A percentile compares a stretch with the other conserved stretches of the same genome.
phyloP scores from a whole-genome alignment of 1,139 yeast genomes.

The Sugiyamaella paludigena region DNA sequence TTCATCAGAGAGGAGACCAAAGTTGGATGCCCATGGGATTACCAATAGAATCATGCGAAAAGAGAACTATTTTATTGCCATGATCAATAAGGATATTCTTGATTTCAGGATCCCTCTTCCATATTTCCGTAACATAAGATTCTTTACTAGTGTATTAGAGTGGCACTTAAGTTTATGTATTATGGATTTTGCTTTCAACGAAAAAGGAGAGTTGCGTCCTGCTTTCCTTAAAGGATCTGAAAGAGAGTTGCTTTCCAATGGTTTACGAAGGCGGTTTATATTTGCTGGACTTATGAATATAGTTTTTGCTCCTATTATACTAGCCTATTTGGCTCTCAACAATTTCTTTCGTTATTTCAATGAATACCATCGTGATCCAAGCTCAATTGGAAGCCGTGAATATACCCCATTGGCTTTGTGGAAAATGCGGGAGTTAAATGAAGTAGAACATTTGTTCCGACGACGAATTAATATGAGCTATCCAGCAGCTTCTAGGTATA shows the following conservation, averaged over 20 bases:
- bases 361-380: conserved; percentile 87
- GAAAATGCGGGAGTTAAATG: conserved; percentile 93
- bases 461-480: conserved; percentile 73
- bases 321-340: conserved; percentile 72
- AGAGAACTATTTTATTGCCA: conserved; percentile 88
- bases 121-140: conserved; percentile 35
- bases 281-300: conserved; percentile 86
- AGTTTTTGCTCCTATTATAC: conserved; percentile 79
- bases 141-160: conserved; percentile 82
- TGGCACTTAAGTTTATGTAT: conserved; percentile 92
- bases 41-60: conserved; percentile 95
- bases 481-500: conserved; percentile 75
- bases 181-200: conserved; percentile 79
- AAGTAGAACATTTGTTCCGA: conserved; percentile 81
- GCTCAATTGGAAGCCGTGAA: conserved; percentile 78
- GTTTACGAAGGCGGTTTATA: conserved; percentile 72
- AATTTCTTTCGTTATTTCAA: conserved; percentile 90
- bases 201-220: conserved; percentile 79
- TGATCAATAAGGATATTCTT: conserved; percentile 74
- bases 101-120: conserved; percentile 61
- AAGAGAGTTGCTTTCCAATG: conserved; percentile 63
- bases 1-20: conserved; percentile 55
- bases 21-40: conserved; percentile 87
- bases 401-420: conserved; percentile 94
- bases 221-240: conserved; percentile 69